Evolutionary conservation across 495 filamentous ascomycete genomes (phyloP), one percentile per base, ranked within the genome.

Genomic region (Tuber umbilicatum): DNA sequence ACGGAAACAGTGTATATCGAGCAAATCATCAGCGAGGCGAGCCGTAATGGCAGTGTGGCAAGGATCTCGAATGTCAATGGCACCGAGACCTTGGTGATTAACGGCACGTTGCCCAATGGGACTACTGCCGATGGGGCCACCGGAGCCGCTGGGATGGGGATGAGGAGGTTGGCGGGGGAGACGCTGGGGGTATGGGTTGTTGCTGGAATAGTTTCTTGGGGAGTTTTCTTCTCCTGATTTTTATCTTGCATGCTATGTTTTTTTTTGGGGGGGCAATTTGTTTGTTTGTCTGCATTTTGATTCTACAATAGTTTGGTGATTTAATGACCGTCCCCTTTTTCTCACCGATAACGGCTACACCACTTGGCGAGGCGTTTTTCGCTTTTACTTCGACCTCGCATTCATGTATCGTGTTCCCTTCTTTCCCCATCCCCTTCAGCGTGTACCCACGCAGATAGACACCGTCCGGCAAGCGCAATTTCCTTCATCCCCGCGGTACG

Each of bases 51-150:
- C 16, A 74, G 64, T 19, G 5, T 40, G 1, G 31, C 19, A 12
- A 73, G 47, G 35, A 87, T 97, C 23, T 87, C 86, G 0, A 79
- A 88, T 12, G 88, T 93, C 39, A 94, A 97, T 79, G 92, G 91
- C 38, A 95, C 89, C 0, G 85, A 83, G 68, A 94, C 89, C 27
- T 88, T 97, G 74, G 85, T 93, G 71, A 86, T 97, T 83, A 95
- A 96, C 77, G 95, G 95, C 17, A 94, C 93, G 0, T 83, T 97
- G 68, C 89, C 91, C 31, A 95, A 95, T 79, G 93, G 92, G 39
- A 97, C 94, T 2, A 93, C 92, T 0, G 87, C 88, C 6, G 81
- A 87, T 37, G 89, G 88, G 38, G 84, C 82, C 17, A 87, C 88
- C 69, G 84, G 81, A 72, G 77, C 83, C 16, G 85, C 80, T 23